A percentile compares a stretch with the other conserved stretches of the same genome.
Conservation (phyloP, 495 filamentous ascomycete species). For the Elasticomyces elasticus region DNA sequence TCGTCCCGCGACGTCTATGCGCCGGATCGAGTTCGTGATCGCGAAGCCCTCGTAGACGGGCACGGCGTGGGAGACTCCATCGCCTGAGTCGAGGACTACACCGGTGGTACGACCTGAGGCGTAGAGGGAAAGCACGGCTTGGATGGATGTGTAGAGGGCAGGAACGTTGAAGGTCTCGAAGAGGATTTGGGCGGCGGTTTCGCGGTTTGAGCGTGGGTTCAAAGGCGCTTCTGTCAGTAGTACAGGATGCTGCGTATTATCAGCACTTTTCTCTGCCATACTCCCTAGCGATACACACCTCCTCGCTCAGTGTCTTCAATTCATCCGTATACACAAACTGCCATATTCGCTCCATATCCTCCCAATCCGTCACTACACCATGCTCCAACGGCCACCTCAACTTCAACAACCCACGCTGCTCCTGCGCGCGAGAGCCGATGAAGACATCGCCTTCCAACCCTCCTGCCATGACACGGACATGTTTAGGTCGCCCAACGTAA, state of each 20-base stretch:
- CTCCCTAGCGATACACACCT: constrained; percentile 58
- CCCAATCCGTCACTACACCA: constrained; percentile 98
- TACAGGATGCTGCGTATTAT: constrained; percentile 64
- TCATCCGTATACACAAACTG: constrained; percentile 73
- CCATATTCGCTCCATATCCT: constrained; percentile 99
- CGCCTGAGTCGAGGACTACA: constrained; percentile 88
- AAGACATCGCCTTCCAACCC: constrained; percentile 96
- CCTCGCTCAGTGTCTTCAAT: constrained; percentile 91
- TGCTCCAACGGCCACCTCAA: constrained; percentile 94
- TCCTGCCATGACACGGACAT: constrained; percentile 88
- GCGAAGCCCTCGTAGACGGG: constrained; percentile 98
- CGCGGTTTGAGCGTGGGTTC: constrained; percentile 90
- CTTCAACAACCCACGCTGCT: constrained; percentile 86
- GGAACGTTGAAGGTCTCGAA: constrained; percentile 99
- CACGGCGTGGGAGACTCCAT: constrained; percentile 95
- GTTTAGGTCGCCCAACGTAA: constrained; percentile 93
- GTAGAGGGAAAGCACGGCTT: constrained; percentile 93
- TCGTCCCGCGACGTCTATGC: constrained; percentile 95
- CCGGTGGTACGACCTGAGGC: constrained; percentile 94
- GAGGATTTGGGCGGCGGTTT: constrained; percentile 92
- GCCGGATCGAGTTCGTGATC: constrained; percentile 83
- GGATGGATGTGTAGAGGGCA: constrained; percentile 90
- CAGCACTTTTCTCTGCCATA: neutral
- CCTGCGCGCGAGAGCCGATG: constrained; percentile 86
- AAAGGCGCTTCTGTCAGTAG: constrained; percentile 93